Conservation (phyloP, 331 rosid genomes). For the Malus hybrid region DNA sequence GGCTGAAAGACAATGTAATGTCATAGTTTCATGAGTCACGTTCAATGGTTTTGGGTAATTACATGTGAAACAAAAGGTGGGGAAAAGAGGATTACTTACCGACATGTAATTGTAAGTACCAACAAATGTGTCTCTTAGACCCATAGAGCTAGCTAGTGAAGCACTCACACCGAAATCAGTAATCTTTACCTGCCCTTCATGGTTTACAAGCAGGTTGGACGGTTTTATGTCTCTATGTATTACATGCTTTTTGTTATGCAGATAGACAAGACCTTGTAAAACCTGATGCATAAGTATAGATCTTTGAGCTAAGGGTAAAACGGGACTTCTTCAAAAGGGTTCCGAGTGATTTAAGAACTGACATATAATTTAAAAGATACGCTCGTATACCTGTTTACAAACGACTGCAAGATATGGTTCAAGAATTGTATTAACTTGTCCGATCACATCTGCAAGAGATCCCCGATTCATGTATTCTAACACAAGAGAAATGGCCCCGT, state of each 20-base stretch:
- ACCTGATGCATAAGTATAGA: slow-evolving; percentile 46
- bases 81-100: slow-evolving; percentile 42
- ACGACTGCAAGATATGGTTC: slow-evolving; percentile 97
- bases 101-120: slow-evolving; percentile 98
- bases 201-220: slow-evolving; percentile 88
- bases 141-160: slow-evolving; percentile 81
- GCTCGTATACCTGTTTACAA: slow-evolving; percentile 73
- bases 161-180: slow-evolving; percentile 99
- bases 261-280: slow-evolving; percentile 83
- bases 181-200: slow-evolving; percentile 90
- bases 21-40: background rate
- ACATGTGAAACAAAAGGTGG: background rate
- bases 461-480: slow-evolving; percentile 98
- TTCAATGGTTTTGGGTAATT: background rate
- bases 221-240: slow-evolving; percentile 95
- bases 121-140: slow-evolving; percentile 90
- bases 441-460: slow-evolving; percentile 72
- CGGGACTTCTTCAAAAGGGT: background rate
- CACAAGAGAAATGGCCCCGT: slow-evolving; percentile 83
- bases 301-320: background rate
- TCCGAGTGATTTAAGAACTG: background rate
- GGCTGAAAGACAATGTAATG: slow-evolving; percentile 49
- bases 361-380: slow-evolving; percentile 2
- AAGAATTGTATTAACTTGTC: slow-evolving; percentile 86
- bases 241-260: slow-evolving; percentile 87